These are phyloP conservation scores for Saprolegnia parasitica DNA, from an alignment of 352 stramenopile species.

Conservation along the genomic window DNA sequence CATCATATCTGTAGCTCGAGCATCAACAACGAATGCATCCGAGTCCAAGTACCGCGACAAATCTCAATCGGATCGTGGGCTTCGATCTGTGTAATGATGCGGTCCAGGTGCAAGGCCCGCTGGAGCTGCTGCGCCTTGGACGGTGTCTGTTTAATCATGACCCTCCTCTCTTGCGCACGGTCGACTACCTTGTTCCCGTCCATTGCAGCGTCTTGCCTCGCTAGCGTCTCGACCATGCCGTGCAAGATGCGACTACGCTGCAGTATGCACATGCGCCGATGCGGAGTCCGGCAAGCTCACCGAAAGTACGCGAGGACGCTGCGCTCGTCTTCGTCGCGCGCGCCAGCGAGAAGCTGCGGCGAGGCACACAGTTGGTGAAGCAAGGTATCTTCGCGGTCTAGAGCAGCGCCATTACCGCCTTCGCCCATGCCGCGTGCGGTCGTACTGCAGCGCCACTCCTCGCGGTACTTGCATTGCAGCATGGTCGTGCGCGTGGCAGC, in stretches of 20 bases:
- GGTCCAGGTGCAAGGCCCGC: background rate
- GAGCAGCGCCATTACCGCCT: background rate
- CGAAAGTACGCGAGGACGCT: constrained; percentile 3
- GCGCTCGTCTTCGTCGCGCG: background rate
- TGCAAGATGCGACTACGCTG: too few species aligned
- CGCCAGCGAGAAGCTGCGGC: background rate
- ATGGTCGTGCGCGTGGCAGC: background rate
- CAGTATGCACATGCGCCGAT: background rate
- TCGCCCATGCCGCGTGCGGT: too few species aligned
- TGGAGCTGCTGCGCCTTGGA: constrained; percentile 6
- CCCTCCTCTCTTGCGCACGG: background rate
- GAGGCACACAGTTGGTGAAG: background rate
- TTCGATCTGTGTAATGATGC: background rate
- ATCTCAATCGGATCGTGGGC: background rate
- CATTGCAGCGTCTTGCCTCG: too few species aligned
- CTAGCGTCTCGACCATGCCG: too few species aligned
- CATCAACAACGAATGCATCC: background rate
- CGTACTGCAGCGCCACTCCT: constrained; percentile 13
- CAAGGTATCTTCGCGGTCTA: constrained; percentile 1
- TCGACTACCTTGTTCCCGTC: too few species aligned
- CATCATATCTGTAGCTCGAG: background rate
- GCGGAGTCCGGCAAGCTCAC: too few species aligned
- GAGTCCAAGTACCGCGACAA: background rate
- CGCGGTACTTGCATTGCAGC: constrained; percentile 10
- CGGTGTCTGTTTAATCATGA: background rate